A percentile compares a stretch with the other conserved stretches of the same genome.
Conservation (phyloP, 257 asterid genomes). For the Primulina eburnea region DNA sequence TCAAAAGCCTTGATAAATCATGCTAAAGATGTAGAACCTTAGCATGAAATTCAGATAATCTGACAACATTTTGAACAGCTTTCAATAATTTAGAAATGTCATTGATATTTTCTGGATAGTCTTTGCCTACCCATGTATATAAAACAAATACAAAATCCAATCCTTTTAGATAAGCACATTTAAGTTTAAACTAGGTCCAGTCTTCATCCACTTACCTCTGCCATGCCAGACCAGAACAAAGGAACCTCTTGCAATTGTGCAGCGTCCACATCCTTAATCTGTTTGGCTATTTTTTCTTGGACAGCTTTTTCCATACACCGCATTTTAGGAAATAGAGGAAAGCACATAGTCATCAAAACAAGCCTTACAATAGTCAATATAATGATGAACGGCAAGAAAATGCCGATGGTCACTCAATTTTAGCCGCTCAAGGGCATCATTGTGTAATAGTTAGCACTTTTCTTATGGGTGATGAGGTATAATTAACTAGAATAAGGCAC, state of each 20-base stretch:
- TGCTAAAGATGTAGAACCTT: not conserved
- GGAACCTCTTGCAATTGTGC: constrained; percentile 63
- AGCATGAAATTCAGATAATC: not conserved
- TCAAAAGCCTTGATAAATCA: not conserved
- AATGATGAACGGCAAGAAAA: not conserved
- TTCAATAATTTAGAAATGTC: too few species aligned
- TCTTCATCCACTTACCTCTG: constrained; percentile 61
- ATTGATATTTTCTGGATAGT: constrained; percentile 2
- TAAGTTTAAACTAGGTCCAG: not conserved
- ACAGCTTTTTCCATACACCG: constrained; percentile 51
- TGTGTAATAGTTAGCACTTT: not conserved
- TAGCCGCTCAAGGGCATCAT: not conserved
- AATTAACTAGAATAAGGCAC: constrained; percentile 3
- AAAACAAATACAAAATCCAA: not conserved
- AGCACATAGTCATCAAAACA: not conserved
- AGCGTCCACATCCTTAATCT: constrained; percentile 69
- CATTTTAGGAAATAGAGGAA: constrained; percentile 20
- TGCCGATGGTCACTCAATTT: not conserved
- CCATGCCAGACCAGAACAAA: constrained; percentile 77
- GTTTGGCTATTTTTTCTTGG: constrained; percentile 60
- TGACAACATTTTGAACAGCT: constrained; percentile 1
- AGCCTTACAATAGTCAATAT: not conserved
- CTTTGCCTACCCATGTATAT: constrained; percentile 1
- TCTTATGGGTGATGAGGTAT: not conserved
- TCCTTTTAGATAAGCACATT: not conserved